Base-by-base conservation (phyloP, 129 eudicot species). In the Helichrysum umbraculigerum region DNA sequence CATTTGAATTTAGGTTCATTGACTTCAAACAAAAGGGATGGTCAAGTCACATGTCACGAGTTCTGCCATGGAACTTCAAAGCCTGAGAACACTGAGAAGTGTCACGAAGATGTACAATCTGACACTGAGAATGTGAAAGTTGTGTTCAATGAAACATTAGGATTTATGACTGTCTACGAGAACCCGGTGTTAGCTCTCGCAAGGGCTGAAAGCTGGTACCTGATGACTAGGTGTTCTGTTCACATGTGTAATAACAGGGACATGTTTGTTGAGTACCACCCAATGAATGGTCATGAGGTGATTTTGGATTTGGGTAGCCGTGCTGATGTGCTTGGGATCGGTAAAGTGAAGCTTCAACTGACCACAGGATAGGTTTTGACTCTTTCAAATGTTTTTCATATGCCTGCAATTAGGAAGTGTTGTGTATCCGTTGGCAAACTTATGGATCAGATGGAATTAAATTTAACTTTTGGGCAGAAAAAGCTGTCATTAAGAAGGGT, bases 221-320 rank as follows among this genome's bases (percentile, higher is more conserved):
- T 64, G 42, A 12, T 64, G 39, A 29, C 69, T 14, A 32, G 69
- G 21, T 64, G 69, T 12, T 12, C 69, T 10, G 22, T 30, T 15
- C 69, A 64, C 6, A 44, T 64, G 32, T 64, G 42, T 33, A 64
- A 64, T 37, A 29, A 37, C 2, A 30, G 69, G 11, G 69, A 64
- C 69, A 64, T 64, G 69, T 64, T 64, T 64, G 44, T 64, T 32
- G 22, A 64, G 16, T 64, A 64, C 69, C 41, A 10, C 16, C 69
- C 69, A 32, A 10, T 64, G 42, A 64, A 15, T 5, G 42, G 42
- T 33, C 69, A 64, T 64, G 44, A 64, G 42, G 69, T 64, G 12
- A 33, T 64, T 29, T 12, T 64, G 44, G 69, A 64, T 6, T 29
- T 29, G 14, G 20, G 33, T 64, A 33, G 42, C 1, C 69, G 25